A percentile compares a stretch with the other conserved stretches of the same genome.
Conservation (phyloP, 2,329 filamentous ascomycete genomes). For the Pseudogymnoascus sp. region DNA sequence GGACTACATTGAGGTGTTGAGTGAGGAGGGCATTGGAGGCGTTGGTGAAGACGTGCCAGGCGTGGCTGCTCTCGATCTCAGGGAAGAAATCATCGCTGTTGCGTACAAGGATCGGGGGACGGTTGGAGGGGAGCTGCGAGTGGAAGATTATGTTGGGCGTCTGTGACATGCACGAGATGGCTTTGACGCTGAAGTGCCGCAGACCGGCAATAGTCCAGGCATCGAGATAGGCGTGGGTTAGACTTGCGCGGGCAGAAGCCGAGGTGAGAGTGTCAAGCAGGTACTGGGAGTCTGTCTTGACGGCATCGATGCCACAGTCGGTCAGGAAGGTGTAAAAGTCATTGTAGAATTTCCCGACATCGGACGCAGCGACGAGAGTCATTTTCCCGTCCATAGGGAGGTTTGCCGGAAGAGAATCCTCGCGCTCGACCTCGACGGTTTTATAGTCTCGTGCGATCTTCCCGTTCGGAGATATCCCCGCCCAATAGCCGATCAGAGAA, state of each 20-base stretch:
- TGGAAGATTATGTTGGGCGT: conserved; percentile 79
- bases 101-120: conserved; percentile 63
- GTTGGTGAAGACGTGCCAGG: conserved; percentile 94
- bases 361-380: conserved; percentile 63
- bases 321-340: conserved; percentile 85
- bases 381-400: conserved; percentile 54
- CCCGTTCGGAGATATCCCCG: conserved; percentile 68
- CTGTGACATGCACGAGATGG: conserved; percentile 93
- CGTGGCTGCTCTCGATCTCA: conserved; percentile 66
- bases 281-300: conserved; percentile 88
- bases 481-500: conserved; percentile 82
- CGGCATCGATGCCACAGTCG: conserved; percentile 66
- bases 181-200: conserved; percentile 65
- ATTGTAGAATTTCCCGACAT: conserved; percentile 69
- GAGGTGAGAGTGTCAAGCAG: conserved; percentile 68
- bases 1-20: conserved; percentile 75
- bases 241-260: conserved; percentile 58
- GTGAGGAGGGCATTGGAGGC: conserved; percentile 80
- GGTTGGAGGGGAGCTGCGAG: conserved; percentile 68
- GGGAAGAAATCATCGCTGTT: conserved; percentile 95
- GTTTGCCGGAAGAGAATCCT: conserved; percentile 38
- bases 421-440: conserved; percentile 51
- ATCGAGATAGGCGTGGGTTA: conserved; percentile 72
- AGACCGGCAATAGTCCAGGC: conserved; percentile 74
- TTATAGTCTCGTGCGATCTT: conserved; percentile 70